Base-by-base conservation (phyloP, 129 eudicot species). In the Artemisia annua region DNA sequence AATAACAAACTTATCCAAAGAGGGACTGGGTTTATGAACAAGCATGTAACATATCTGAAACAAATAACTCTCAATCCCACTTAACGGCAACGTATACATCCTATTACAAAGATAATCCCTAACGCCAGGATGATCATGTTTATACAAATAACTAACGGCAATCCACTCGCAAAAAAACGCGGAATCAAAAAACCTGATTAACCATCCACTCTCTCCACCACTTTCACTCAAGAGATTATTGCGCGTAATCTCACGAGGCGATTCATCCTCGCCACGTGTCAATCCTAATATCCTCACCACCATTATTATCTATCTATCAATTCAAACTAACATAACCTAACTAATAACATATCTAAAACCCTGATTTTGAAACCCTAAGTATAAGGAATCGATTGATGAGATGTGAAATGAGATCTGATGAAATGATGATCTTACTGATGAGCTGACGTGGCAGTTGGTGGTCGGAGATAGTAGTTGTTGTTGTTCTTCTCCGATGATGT, bases 101-200 rank as follows among this genome's bases (percentile, higher is more conserved):
- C 99, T 80, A 82, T 94, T 94, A 71, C 99, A 94, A 58, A 94
- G 76, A 78, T 94, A 94, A 70, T 94, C 99, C 77, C 97, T 76
- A 52, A 94, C 99, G 35, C 99, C 99, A 2, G 97, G 83, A 51
- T 94, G 99, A 69, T 94, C 92, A 83, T 94, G 99, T 75, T 94
- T 94, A 63, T 94, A 94, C 57, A 94, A 68, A 81, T 94, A 94
- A 85, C 99, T 94, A 78, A 94, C 99, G 1, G 99, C 99, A 78
- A 94, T 94, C 99, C 99, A 94, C 88, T 94, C 99, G 72, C 99
- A 94, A 79, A 94, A 94, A 77, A 94, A 94, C 1, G 99, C 78
- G 7, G 99, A 94, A 69, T 94, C 99, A 19, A 94, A 94, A 74
- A 94, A 94, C 20, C 99, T 84, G 14, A 94, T 90, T 51, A 94